Base-by-base conservation (phyloP, 202 grass and related monocot genomes). In the Schoenoplectus triqueter region DNA sequence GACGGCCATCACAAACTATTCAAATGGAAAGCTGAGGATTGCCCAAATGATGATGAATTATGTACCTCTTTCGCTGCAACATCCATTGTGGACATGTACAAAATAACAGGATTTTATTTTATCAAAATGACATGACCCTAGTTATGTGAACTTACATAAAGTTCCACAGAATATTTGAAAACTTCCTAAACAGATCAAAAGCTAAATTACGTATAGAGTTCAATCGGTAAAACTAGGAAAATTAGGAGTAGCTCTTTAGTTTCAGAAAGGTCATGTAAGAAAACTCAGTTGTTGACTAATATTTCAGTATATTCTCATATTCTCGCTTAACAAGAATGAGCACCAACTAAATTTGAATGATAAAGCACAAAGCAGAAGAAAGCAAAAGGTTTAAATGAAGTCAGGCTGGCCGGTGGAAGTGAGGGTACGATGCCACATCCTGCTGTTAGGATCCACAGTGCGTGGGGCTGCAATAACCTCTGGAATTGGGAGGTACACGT, bases 361-460 rank as follows among this genome's bases (percentile, higher is more conserved):
- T 5, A 14, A 61, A 7, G 17, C 64, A 48, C 41, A 31, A 17
- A 47, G 31, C 31, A 1, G 31, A 42, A 50, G 61, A 41, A 21
- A 67, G 59, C 68, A 6, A 78, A 42, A 57, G 14, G 14, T 91
- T 54, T 88, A 95, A 74, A 87, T 88, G 76, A 98, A 95, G 55
- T 98, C 88, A 6, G 95, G 93, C 15, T 98, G 95, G 77, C 88
- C 93, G 19, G 95, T 95, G 20, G 95, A 95, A 4, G 95, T 95
- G 11, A 95, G 88, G 71, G 92, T 95, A 2, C 96, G 93, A 80
- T 98, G 93, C 96, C 96, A 98, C 96, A 98, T 98, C 74, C 96
- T 94, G 86, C 96, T 95, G 80, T 98, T 95, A 49, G 91, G 90
- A 87, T 95, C 88, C n/a, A 98, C 86, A 21, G 71, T 76, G 82